Base-by-base conservation (phyloP, 1,284 basidiomycete genomes). In the Mycosarcoma mackinlayi region DNA sequence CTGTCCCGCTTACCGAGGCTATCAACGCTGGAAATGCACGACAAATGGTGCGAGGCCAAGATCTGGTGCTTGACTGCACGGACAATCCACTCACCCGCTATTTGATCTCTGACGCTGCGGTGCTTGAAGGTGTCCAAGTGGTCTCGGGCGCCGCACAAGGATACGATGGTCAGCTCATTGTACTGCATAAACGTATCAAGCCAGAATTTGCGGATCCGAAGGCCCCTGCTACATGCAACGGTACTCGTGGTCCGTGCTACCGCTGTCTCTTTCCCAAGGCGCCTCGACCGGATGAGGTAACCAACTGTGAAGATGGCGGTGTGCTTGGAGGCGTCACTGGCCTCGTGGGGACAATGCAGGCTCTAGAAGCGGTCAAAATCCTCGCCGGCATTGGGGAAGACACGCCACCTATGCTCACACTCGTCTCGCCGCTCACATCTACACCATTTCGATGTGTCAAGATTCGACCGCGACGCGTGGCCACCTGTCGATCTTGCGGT, bases 1-100 rank as follows among this genome's bases (percentile, higher is more conserved):
- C 77, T 10, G 47, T 52, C 4, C 59, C 79, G 3, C 19, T 74
- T 13, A 24, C 41, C 2, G 60, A 42, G 13, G 49, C 67, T 2
- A 42, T 82, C 10, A 58, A 50, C 21, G 31, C 73, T 0, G 27
- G 45, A 19, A 82, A 82, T 51, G 79, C 79, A 1, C 58, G 68
- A 2, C 25, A 42, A 23, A 39, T 77, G 21, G 60, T 76, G 38
- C 30, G 44, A 2, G 57, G 54, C 2, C 73, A 81, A 31, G 89
- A 92, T 79, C 84, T 97, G 38, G 87, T 98, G 44, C 86, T 98
- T 14, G 96, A 98, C 84, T 98, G 95, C 85, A 97, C 93, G 3
- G 95, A 98, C 84, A 95, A 96, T 67, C 89, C 91, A 3, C 88
- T 90, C 4, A 94, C 93, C 0, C 90, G 96, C 4, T 98, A 98